A percentile compares a stretch with the other conserved stretches of the same genome.
These are phyloP conservation scores for Claviceps pazoutovae DNA, from an alignment of 2,329 filamentous ascomycete species.

Conservation along the genomic window DNA sequence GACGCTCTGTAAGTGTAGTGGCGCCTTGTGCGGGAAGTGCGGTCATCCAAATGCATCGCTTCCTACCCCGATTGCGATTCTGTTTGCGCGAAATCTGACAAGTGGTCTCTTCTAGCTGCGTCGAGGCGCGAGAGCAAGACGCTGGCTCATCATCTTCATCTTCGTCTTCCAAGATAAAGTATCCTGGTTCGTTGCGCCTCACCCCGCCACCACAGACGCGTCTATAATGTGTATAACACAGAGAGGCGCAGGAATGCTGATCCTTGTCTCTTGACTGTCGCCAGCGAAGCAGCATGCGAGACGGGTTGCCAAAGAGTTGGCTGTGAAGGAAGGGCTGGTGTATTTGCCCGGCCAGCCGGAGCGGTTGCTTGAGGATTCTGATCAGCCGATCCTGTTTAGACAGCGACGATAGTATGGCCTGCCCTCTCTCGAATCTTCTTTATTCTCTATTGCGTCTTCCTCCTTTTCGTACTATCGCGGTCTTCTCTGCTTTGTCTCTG, in stretches of 20 bases:
- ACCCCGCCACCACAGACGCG: neutral
- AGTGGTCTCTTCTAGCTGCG: constrained; percentile 11
- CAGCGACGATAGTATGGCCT: constrained; percentile 42
- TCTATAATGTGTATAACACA: neutral
- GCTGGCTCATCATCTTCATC: neutral
- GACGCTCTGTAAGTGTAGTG: constrained; percentile 34
- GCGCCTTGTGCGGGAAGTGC: neutral
- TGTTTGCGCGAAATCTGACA: neutral
- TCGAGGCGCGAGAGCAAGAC: constrained; percentile 17
- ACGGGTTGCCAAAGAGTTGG: constrained; percentile 39
- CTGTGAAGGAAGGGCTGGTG: constrained; percentile 35
- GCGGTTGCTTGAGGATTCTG: constrained; percentile 42
- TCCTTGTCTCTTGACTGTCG: no score
- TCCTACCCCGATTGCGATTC: neutral
- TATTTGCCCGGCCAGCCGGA: constrained; percentile 40
- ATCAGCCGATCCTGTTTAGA: constrained; percentile 40
- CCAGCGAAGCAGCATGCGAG: constrained; percentile 42
- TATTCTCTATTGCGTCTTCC: neutral
- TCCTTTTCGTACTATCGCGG: neutral
- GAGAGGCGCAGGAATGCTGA: neutral
- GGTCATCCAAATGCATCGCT: neutral
- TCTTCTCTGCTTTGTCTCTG: neutral
- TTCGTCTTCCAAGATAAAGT: constrained; percentile 14
- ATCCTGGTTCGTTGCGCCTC: constrained; percentile 18
- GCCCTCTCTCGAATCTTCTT: neutral